Conservation (phyloP, 257 asterid genomes). For the Catharanthus roseus region DNA sequence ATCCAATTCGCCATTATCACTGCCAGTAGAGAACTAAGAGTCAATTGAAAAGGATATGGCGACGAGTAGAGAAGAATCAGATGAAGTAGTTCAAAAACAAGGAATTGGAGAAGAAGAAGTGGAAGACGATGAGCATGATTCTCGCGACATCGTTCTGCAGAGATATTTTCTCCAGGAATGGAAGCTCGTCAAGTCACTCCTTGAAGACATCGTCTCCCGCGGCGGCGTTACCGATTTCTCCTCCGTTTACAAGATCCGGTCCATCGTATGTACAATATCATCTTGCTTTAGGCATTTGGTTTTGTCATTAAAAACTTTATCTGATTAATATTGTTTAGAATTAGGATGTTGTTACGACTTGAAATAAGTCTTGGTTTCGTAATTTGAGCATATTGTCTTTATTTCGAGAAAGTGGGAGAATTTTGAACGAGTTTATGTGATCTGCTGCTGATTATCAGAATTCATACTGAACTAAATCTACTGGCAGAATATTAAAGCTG, state of each 20-base stretch:
- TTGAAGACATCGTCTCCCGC: conserved; percentile 59
- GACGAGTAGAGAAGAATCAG: conserved; percentile 1
- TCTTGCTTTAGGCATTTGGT: neutral
- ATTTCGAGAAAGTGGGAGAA: neutral
- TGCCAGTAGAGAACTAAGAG: neutral
- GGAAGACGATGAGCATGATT: conserved; percentile 78
- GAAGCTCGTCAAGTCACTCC: conserved; percentile 75
- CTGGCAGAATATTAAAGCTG: neutral
- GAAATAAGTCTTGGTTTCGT: neutral
- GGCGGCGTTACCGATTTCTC: conserved; percentile 65
- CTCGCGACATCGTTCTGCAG: conserved; percentile 67
- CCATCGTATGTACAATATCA: conserved; percentile 47
- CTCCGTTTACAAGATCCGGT: conserved; percentile 71
- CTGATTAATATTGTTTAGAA: no score
- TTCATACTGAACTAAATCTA: neutral
- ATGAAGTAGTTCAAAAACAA: conserved; percentile 22
- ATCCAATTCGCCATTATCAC: neutral
- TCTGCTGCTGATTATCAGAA: no score
- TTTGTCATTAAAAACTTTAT: no score
- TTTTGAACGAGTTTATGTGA: neutral
- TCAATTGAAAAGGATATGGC: neutral
- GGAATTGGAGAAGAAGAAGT: conserved; percentile 20
- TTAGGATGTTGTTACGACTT: no score
- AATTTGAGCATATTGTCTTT: neutral
- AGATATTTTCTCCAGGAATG: conserved; percentile 89